These are phyloP conservation scores for Fusarium globosum DNA, from an alignment of 2,329 filamentous ascomycete species.

Conservation along the genomic window DNA sequence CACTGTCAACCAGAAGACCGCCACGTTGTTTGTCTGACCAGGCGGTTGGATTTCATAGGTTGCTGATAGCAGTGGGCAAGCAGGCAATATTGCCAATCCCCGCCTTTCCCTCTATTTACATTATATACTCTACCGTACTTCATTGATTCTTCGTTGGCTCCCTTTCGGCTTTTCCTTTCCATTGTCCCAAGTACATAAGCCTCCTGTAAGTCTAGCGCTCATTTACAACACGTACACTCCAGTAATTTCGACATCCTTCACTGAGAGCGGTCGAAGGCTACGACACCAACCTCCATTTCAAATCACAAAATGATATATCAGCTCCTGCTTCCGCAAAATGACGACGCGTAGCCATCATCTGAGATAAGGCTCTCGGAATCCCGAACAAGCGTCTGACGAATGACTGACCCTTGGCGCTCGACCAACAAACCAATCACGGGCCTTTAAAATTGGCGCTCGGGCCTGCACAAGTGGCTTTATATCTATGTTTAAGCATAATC, in stretches of 20 bases:
- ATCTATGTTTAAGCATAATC: neutral
- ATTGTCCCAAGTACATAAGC: neutral
- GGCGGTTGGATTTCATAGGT: too few species aligned
- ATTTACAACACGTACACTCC: too few species aligned
- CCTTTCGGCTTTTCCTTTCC: fast-evolving
- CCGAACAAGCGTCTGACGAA: neutral
- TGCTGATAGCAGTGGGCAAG: fast-evolving
- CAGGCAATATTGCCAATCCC: fast-evolving
- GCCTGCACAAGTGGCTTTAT: neutral
- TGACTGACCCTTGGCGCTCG: neutral
- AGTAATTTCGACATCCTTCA: too few species aligned
- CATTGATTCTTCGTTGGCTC: fast-evolving
- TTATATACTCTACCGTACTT: fast-evolving
- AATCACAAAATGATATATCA: neutral
- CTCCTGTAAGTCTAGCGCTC: fast-evolving
- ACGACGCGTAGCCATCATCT: neutral
- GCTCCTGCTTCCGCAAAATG: neutral
- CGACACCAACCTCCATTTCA: neutral
- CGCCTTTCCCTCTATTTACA: fast-evolving
- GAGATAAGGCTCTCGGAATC: neutral
- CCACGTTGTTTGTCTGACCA: neutral
- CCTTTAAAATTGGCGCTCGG: neutral
- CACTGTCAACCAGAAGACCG: too few species aligned
- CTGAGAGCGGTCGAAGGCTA: too few species aligned
- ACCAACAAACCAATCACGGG: neutral